These are phyloP conservation scores for Stropharia rugosoannulata DNA, from an alignment of 768 basidiomycete genomes.

Conservation along the genomic window DNA sequence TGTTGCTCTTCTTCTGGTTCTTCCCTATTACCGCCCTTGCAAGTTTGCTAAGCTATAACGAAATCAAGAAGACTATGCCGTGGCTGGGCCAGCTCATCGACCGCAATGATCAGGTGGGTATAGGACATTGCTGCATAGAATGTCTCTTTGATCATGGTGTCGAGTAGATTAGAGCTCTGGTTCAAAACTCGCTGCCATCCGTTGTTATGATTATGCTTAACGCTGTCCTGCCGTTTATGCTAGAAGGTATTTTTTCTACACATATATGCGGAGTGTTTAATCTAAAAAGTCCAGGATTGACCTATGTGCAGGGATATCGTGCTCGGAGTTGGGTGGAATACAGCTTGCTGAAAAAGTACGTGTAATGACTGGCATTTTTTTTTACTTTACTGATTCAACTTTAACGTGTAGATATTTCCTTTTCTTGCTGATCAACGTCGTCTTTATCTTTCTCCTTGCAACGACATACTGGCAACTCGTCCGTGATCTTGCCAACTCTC, in stretches of 20 bases:
- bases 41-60: constrained; percentile 84
- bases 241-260: constrained; percentile 62
- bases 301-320: constrained; percentile 87
- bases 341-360: constrained; percentile 86
- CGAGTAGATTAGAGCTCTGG: constrained; percentile 67
- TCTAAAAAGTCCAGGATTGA: constrained; percentile 39
- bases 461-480: constrained; percentile 92
- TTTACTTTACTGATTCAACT: constrained; percentile 1
- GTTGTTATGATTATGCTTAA: constrained; percentile 90
- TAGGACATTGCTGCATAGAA: neutral
- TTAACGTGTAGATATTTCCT: constrained; percentile 75
- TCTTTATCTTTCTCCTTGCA: constrained; percentile 92
- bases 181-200: constrained; percentile 93
- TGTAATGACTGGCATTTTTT: neutral
- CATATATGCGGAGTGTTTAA: constrained; percentile 20
- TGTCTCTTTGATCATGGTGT: neutral
- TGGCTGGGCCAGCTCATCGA: constrained; percentile 88
- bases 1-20: constrained; percentile 89
- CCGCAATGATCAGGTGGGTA: constrained; percentile 54
- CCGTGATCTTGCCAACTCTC: constrained; percentile 89
- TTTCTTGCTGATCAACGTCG: constrained; percentile 88
- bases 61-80: constrained; percentile 88
- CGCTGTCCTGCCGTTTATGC: constrained; percentile 80
- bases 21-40: constrained; percentile 89
- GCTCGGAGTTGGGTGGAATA: constrained; percentile 95